Evolutionary conservation across 2,329 filamentous ascomycete genomes (phyloP).

Genomic region (Claviceps pazoutovae): DNA sequence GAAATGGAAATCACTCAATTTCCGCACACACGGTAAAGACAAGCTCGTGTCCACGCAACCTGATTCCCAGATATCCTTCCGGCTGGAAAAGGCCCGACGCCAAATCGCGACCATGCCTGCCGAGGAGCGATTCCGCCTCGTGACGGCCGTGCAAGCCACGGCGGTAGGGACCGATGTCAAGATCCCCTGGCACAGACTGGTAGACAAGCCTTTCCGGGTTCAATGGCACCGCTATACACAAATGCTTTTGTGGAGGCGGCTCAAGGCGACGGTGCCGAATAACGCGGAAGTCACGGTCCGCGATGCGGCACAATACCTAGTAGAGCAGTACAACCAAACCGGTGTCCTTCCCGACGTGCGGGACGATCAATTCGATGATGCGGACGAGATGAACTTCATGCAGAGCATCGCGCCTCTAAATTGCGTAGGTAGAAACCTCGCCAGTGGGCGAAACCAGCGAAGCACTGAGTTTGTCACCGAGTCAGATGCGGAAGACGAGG

Average conservation of each 20-base stretch:
- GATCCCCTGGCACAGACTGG: conserved; percentile 35
- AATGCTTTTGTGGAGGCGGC: conserved; percentile 25
- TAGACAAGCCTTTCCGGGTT: conserved; percentile 25
- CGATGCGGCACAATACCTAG: conserved; percentile 22
- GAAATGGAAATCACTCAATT: conserved; percentile 46
- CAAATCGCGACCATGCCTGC: conserved; percentile 28
- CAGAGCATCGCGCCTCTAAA: conserved; percentile 6
- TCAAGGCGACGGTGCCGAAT: conserved; percentile 21
- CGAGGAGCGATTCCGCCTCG: conserved; percentile 29
- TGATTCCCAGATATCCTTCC: conserved; percentile 25
- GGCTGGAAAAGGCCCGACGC: conserved; percentile 27
- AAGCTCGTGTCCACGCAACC: conserved; percentile 18
- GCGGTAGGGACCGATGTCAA: conserved; percentile 27
- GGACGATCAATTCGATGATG: conserved; percentile 17
- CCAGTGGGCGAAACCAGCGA: background rate
- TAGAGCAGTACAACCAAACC: conserved; percentile 20
- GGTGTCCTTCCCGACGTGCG: conserved; percentile 20
- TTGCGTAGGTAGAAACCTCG: background rate
- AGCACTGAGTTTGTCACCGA: conserved; percentile 18
- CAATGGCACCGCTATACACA: conserved; percentile 24
- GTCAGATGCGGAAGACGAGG: conserved; percentile 16
- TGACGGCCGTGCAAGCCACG: conserved; percentile 28
- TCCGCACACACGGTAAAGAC: conserved; percentile 20
- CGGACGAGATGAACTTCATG: conserved; percentile 20
- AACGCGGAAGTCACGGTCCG: conserved; percentile 18